Conservation (phyloP, 2,329 filamentous ascomycete species). For the Aquanectria penicillioides region DNA sequence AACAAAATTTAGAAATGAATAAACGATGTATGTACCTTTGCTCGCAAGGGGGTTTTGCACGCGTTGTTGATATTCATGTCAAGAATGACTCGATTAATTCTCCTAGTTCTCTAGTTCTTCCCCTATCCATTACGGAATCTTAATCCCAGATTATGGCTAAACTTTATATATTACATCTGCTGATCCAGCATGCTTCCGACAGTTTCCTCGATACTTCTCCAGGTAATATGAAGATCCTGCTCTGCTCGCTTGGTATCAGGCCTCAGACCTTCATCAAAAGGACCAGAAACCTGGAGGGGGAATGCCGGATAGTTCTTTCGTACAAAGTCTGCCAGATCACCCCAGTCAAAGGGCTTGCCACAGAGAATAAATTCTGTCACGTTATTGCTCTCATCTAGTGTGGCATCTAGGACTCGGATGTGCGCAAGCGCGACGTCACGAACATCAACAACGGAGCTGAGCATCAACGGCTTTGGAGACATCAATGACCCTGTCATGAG, state of each 20-base stretch:
- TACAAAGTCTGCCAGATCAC: not conserved
- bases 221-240: not conserved
- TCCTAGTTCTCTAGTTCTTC: too few species aligned
- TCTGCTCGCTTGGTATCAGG: not conserved
- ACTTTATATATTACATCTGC: too few species aligned
- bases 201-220: not conserved
- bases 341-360: not conserved
- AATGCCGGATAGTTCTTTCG: not conserved
- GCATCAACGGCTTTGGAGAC: conserved; percentile 11
- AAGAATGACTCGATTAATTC: too few species aligned
- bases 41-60: too few species aligned
- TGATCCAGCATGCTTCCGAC: not conserved
- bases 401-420: conserved; percentile 2
- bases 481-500: conserved; percentile 20
- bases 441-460: conserved; percentile 17
- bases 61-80: too few species aligned
- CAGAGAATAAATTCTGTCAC: not conserved
- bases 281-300: not conserved
- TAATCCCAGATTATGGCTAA: too few species aligned
- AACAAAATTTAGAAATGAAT: too few species aligned
- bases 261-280: not conserved
- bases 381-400: not conserved
- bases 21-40: too few species aligned
- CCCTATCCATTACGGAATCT: too few species aligned
- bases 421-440: conserved; percentile 22